Base-by-base conservation (phyloP, 208 protist genomes). In the Leishmania braziliensis region DNA sequence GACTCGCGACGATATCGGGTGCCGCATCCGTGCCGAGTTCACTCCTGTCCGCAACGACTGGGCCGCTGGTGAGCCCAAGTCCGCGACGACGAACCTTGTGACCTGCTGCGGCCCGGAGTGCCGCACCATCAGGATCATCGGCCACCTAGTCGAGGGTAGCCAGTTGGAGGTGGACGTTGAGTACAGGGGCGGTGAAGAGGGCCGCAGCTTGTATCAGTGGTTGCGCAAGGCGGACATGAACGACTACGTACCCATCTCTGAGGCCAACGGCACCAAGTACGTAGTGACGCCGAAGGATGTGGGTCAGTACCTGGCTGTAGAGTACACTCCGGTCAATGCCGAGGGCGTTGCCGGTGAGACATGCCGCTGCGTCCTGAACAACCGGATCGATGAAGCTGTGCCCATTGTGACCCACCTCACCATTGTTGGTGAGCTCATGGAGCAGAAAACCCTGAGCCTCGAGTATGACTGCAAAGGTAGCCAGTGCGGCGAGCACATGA, bases 121-220 rank as follows among this genome's bases (percentile, higher is more conserved):
- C 86, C 90, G 95, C 81, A 94, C 91, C 60, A 97, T 98, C 82
- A 94, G 95, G 88, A 96, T 98, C 69, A 92, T 96, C 76, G 96
- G 96, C 74, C 91, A 91, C 79, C 90, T 98, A 56, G 85, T 93
- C 46, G 93, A 97, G 84, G 95, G 87, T n/a, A 97, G 89, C 80
- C 79, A 92, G 81, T 79, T 98, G 60, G 88, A 92, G 84, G 93
- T 94, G 53, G 89, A 97, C 51, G 93, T 94, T 10, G 78, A 89
- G 68, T 98, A 98, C 90, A 86, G 87, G 79, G 95, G 95, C 66
- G 96, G 96, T 68, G 87, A 89, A 73, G 95, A 98, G 80, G 95
- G 96, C 75, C 84, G 92, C 60, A 97, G 92, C 86, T 90, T 92
- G 79, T 97, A 94, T 84, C 94, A 98, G 84, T 98, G 96, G 96